Conservation (phyloP, 1,284 basidiomycete species). For the Rhodofomes roseus region DNA sequence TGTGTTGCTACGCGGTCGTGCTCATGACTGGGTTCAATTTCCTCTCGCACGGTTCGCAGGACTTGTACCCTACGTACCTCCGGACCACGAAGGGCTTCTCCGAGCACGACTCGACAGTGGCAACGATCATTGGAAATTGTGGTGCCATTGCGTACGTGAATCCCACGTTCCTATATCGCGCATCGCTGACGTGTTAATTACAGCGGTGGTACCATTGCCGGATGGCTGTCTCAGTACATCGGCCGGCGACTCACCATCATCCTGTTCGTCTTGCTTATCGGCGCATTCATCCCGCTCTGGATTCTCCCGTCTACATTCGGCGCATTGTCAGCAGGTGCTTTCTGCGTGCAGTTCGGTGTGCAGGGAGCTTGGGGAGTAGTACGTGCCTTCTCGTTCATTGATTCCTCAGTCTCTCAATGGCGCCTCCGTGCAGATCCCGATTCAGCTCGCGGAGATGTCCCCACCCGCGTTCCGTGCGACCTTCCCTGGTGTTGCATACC, state of each 20-base stretch:
- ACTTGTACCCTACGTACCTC: constrained; percentile 82
- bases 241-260: constrained; percentile 88
- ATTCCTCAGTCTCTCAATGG: not conserved
- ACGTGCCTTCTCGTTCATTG: constrained; percentile 9
- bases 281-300: constrained; percentile 79
- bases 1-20: constrained; percentile 81
- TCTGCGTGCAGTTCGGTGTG: constrained; percentile 84
- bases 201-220: constrained; percentile 76
- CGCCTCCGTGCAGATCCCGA: constrained; percentile 54
- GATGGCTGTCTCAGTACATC: constrained; percentile 78
- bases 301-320: constrained; percentile 71
- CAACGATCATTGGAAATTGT: constrained; percentile 90
- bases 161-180: not conserved
- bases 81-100: constrained; percentile 56
- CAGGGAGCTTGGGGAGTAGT: constrained; percentile 84
- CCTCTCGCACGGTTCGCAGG: constrained; percentile 80
- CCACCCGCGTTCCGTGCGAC: constrained; percentile 92
- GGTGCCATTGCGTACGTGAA: constrained; percentile 66
- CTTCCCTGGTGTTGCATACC: constrained; percentile 91
- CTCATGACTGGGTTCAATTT: constrained; percentile 92
- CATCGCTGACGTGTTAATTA: constrained; percentile 13
- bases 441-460: constrained; percentile 87
- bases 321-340: constrained; percentile 72
- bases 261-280: constrained; percentile 54
- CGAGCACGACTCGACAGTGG: constrained; percentile 65